phyloP scores from a whole-genome alignment of 345 rosid genomes.

The Sonneratia caseolaris region DNA sequence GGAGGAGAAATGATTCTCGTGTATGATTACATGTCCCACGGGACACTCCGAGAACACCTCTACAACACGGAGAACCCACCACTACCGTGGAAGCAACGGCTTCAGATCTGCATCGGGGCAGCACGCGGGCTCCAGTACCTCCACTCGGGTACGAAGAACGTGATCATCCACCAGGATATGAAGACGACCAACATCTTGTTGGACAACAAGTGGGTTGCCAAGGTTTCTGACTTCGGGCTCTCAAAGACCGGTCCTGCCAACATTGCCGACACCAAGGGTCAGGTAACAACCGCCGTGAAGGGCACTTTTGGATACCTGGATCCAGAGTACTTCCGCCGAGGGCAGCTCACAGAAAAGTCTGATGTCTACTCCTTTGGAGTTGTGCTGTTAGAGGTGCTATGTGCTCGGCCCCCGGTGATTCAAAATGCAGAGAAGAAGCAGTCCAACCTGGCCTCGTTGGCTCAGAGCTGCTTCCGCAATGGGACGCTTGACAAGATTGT shows the following conservation, averaged over 20 bases:
- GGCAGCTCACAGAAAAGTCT: conserved; percentile 18
- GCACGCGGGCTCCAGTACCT: conserved; percentile 26
- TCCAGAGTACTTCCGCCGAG: conserved; percentile 15
- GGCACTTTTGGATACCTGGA: conserved; percentile 26
- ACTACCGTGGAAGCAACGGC: conserved; percentile 20
- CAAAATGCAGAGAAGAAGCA: neutral
- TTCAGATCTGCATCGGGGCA: conserved; percentile 25
- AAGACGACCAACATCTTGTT: conserved; percentile 19
- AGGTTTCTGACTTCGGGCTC: conserved; percentile 20
- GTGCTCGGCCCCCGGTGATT: conserved; percentile 10
- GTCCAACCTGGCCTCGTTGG: conserved; percentile 14
- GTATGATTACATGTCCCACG: conserved; percentile 26
- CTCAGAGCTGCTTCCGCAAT: conserved; percentile 3
- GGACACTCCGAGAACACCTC: conserved; percentile 21
- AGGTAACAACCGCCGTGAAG: conserved; percentile 12
- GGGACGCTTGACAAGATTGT: conserved; percentile 11
- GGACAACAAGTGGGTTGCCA: conserved; percentile 17
- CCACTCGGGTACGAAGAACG: conserved; percentile 17
- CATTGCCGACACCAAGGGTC: conserved; percentile 5
- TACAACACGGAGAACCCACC: conserved; percentile 18
- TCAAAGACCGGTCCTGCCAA: conserved; percentile 16
- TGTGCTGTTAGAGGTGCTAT: conserved; percentile 23
- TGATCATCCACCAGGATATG: conserved; percentile 22
- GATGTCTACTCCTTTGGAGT: conserved; percentile 29
- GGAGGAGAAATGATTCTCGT: conserved; percentile 43